Base-by-base conservation (phyloP, 1,284 basidiomycete genomes). In the Cryptococcus sp. region DNA sequence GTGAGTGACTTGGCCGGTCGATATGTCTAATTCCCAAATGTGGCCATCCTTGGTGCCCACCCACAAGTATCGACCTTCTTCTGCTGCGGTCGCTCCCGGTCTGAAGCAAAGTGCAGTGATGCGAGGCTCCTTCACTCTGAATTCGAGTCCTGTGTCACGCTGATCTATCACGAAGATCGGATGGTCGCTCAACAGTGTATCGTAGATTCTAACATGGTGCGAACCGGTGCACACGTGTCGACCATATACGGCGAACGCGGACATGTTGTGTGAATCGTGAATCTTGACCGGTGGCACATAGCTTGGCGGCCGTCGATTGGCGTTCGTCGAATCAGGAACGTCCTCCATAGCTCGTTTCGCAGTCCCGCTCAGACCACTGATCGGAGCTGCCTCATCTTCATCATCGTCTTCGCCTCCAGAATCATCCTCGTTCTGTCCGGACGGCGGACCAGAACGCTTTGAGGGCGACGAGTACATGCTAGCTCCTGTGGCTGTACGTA, bases 11-110 rank as follows among this genome's bases (percentile, higher is more conserved):
- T 69, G 66, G 0, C 87, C 87, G 1, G 81, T 84, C 50, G 82
- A 76, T 31, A 89, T 81, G 70, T 95, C 91, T 53, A 93, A 67
- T 79, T 95, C 92, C 67, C 88, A 83, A 16, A 96, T 60, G 73
- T 89, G 87, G 0, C 93, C 93, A 31, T 94, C 91, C 78, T 89
- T 92, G 42, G 90, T 91, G 0, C 93, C 93, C 17, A 88, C 80
- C 93, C 92, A 95, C 6, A 93, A 69, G 59, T 85, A 84, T 23
- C 82, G 69, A 2, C 79, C 80, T 50, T 77, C 75, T 47, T 82
- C 77, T 22, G 72, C 72, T 0, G 59, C 68, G 74, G 50, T 84
- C 81, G 23, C 79, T 77, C 83, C 81, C 0, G 86, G 82, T 5
- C 88, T 82, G 74, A 92, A 90, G 70, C 88, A 89, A 77, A 93